Conservation (phyloP, 2,329 filamentous ascomycete genomes). For the Sarocladium strictum region DNA sequence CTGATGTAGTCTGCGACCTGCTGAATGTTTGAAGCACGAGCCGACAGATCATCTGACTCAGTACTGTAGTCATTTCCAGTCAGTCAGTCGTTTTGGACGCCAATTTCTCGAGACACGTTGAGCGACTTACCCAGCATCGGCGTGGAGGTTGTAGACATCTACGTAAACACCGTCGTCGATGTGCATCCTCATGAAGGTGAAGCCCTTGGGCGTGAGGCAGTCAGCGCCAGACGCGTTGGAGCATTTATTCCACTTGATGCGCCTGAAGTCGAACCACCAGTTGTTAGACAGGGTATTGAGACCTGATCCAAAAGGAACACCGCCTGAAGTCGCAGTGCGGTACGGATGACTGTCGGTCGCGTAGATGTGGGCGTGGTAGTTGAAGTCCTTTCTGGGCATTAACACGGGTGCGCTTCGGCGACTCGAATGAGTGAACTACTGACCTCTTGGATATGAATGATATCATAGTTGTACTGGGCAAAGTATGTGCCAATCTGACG, state of each 20-base stretch:
- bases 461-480: slow-evolving; percentile 47
- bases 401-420: too few relatives aligned
- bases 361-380: slow-evolving; percentile 58
- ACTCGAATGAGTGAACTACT: too few relatives aligned
- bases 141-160: slow-evolving; percentile 58
- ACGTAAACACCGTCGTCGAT: slow-evolving; percentile 47
- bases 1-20: slow-evolving; percentile 53
- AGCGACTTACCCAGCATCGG: slow-evolving; percentile 48
- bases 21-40: slow-evolving; percentile 48
- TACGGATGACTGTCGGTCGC: slow-evolving; percentile 49
- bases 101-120: too few relatives aligned
- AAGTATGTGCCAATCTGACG: slow-evolving; percentile 48
- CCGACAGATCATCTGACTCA: slow-evolving; percentile 41
- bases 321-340: slow-evolving; percentile 55
- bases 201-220: slow-evolving; percentile 62
- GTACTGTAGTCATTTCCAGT: slow-evolving; percentile 23
- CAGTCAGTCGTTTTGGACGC: too few relatives aligned
- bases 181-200: slow-evolving; percentile 53
- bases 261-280: slow-evolving; percentile 46
- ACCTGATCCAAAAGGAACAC: slow-evolving; percentile 53
- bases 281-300: slow-evolving; percentile 55
- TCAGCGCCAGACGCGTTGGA: slow-evolving; percentile 41
- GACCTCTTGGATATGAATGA: slow-evolving; percentile 55
- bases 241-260: slow-evolving; percentile 52
- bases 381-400: slow-evolving; percentile 50